Evolutionary conservation across 2,329 filamentous ascomycete genomes (phyloP).

Genomic region (Botrytis paeoniae): DNA sequence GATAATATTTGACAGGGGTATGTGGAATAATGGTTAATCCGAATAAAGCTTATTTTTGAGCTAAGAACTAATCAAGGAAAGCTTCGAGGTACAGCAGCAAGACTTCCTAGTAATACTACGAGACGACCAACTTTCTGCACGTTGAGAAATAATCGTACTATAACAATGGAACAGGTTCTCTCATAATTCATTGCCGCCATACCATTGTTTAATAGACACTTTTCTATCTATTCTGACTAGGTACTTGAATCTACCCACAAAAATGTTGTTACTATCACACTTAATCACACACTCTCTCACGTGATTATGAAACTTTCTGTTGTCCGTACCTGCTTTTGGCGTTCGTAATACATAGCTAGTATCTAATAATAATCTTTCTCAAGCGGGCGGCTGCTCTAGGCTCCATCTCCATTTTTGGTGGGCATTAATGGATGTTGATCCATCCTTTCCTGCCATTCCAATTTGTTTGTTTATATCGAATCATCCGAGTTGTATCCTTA

Average conservation of each 20-base stretch:
- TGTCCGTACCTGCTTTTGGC: not conserved
- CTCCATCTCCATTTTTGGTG: not conserved
- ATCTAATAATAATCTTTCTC: not conserved
- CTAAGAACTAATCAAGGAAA: not conserved
- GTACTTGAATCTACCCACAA: not conserved
- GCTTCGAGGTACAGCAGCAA: not conserved
- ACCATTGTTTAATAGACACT: no score
- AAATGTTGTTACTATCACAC: not conserved
- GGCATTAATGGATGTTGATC: not conserved
- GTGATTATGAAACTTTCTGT: not conserved
- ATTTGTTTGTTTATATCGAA: not conserved
- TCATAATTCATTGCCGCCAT: not conserved
- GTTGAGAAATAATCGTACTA: no score
- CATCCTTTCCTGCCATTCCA: constrained; percentile 4
- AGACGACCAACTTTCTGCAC: not conserved
- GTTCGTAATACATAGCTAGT: not conserved
- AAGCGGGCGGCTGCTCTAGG: not conserved
- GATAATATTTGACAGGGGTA: not conserved
- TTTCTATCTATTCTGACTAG: no score
- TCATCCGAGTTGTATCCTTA: not conserved
- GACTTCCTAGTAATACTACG: not conserved
- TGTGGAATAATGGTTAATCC: not conserved
- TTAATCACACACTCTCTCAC: not conserved
- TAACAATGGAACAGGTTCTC: not conserved
- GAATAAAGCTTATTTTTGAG: not conserved